A percentile compares a stretch with the other conserved stretches of the same genome.
phyloP scores from a whole-genome alignment of 768 basidiomycete genomes.

The Tephrocybe sp. region DNA sequence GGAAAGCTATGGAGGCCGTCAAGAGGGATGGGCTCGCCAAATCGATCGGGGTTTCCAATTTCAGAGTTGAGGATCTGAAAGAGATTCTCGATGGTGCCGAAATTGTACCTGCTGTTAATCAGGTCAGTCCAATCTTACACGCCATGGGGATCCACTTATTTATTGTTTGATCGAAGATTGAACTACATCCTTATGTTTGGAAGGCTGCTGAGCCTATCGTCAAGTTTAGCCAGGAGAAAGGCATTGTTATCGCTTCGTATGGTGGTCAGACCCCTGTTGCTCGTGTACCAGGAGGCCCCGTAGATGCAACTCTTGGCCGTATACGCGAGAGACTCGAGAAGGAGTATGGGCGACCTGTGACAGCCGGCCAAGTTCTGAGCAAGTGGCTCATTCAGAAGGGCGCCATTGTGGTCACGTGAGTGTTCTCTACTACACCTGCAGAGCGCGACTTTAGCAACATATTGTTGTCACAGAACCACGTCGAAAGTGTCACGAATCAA shows the following conservation, averaged over 20 bases:
- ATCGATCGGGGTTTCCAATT: constrained; percentile 74
- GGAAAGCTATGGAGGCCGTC: constrained; percentile 61
- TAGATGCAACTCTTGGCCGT: constrained; percentile 50
- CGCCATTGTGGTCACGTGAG: constrained; percentile 64
- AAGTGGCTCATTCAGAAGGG: constrained; percentile 68
- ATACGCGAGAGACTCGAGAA: constrained; percentile 51
- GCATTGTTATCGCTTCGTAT: constrained; percentile 67
- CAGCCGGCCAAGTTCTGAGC: constrained; percentile 61
- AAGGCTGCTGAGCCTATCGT: constrained; percentile 54
- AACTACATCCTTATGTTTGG: constrained; percentile 72
- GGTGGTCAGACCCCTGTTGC: constrained; percentile 51
- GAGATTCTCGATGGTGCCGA: constrained; percentile 46
- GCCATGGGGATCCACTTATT: not conserved
- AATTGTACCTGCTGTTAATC: constrained; percentile 66
- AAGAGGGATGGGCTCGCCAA: constrained; percentile 43
- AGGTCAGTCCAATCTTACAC: constrained; percentile 34
- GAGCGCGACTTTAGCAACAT: not conserved
- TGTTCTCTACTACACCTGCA: constrained; percentile 7
- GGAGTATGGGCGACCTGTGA: constrained; percentile 35
- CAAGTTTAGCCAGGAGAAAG: constrained; percentile 49
- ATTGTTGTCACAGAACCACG: constrained; percentile 34
- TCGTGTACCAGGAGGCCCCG: constrained; percentile 49
- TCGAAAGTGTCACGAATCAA: constrained; percentile 43
- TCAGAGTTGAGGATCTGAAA: constrained; percentile 51
- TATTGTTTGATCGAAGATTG: constrained; percentile 40